These are phyloP conservation scores for Colletotrichum musicola DNA, from an alignment of 2,329 filamentous ascomycete species.

Conservation along the genomic window DNA sequence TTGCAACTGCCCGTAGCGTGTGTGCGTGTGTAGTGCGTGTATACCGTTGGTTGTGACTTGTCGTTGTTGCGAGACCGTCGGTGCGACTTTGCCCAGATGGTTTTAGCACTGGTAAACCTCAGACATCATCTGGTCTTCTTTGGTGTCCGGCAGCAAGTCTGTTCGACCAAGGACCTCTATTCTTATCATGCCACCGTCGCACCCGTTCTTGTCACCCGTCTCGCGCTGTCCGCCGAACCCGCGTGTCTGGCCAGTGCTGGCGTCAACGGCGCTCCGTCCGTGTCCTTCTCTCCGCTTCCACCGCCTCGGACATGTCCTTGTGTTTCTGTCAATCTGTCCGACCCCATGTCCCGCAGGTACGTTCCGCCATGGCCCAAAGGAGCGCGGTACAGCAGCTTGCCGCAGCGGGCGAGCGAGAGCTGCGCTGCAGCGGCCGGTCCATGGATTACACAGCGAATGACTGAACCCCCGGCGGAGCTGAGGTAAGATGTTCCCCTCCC, in stretches of 20 bases:
- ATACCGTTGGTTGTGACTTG: background rate
- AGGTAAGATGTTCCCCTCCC: conserved; percentile 26
- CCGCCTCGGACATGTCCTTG: conserved; percentile 24
- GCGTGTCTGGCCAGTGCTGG: conserved; percentile 13
- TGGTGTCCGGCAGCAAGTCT: conserved; percentile 16
- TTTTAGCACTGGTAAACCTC: conserved; percentile 13
- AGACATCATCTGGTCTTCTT: conserved; percentile 28
- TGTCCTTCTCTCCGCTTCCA: conserved; percentile 39
- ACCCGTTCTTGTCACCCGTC: conserved; percentile 21
- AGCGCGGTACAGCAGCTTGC: conserved; percentile 26
- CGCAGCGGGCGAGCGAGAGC: background rate
- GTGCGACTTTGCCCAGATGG: conserved; percentile 10
- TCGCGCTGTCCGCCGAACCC: background rate
- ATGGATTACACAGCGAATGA: conserved; percentile 23
- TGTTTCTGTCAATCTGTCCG: conserved; percentile 7
- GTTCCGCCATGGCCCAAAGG: conserved; percentile 24
- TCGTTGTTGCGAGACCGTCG: background rate
- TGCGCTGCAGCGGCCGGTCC: background rate
- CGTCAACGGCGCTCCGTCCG: conserved; percentile 28
- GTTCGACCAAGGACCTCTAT: conserved; percentile 1
- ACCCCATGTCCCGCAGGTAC: conserved; percentile 23
- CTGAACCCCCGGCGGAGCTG: conserved; percentile 25
- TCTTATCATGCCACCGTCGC: conserved; percentile 19
- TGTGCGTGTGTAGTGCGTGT: background rate
- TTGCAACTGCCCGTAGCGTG: background rate